A percentile compares a stretch with the other conserved stretches of the same genome.
These are phyloP conservation scores for Triticum aestivum DNA, from an alignment of 176 grass and related monocot genomes.

Conservation along the genomic window IWGSC_CS_RefSeq_v2.1 NC_057802.1:400720110-400720609, in stretches of 20 bases:
- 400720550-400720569: too few species aligned
- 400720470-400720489: not conserved
- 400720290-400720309: not conserved
- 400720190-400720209: too few species aligned
- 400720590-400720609: not conserved
- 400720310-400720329: not conserved
- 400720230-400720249: too few species aligned
- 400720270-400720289: too few species aligned
- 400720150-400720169: too few species aligned
- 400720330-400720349: not conserved
- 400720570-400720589: not conserved
- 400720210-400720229: too few species aligned
- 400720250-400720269: too few species aligned
- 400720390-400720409: not conserved
- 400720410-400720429: not conserved
- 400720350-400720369: conserved; percentile 4
- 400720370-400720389: not conserved
- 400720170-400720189: too few species aligned
- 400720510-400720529: not conserved
- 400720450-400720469: conserved; percentile 32
- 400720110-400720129: too few species aligned
- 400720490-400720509: conserved; percentile 19
- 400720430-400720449: not conserved
- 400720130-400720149: too few species aligned
- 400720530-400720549: too few species aligned